Base-by-base conservation (phyloP, 495 filamentous ascomycete genomes). In the Neurospora sp. region DNA sequence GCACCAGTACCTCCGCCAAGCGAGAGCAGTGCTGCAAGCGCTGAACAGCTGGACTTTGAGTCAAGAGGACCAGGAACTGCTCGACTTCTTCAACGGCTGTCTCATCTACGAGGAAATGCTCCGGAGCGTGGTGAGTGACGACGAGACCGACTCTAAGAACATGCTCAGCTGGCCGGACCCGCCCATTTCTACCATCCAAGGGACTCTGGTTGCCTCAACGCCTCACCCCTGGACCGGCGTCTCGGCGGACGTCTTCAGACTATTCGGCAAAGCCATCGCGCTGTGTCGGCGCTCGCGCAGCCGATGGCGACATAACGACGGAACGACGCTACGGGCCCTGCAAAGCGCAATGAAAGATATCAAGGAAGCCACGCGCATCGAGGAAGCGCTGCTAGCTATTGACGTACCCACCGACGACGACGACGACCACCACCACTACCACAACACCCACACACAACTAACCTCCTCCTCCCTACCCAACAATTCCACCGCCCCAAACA, bases 141-240 rank as follows among this genome's bases (percentile, higher is more conserved):
- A 81, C 17, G 79, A 81, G 3, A 48, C 73, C 45, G 79, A 81
- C 72, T 72, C 75, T 12, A 40, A 73, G 31, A 73, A 80, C 38
- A 79, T 81, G 77, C 79, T 81, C 44, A 81, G 79, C 72, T 81
- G 78, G 79, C 76, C 78, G 16, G 79, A 81, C 22, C 77, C 77
- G 12, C 9, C 40, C 42, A n/a, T 31, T 14, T 17, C 53, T 5
- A 35, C 53, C 3, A 8, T 70, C 3, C 39, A 69, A 17, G 48
- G 70, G 1, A 70, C 79, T 1, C 72, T 78, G 0, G n/a, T 77
- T 14, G 70, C 53, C 0, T 42, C 70, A 0, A 71, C 40, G 10
- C 72, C 79, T 0, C 79, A 81, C 40, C 45, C 77, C 1, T 81
- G 79, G 79, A 79, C 73, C 16, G 79, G 78, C 10, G 77, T 81